Percentiles rank a stretch among this genome's conserved stretches.
These are phyloP conservation scores for Globisporangium paddicum DNA, from an alignment of 352 stramenopile species.

Conservation along the genomic window DNA sequence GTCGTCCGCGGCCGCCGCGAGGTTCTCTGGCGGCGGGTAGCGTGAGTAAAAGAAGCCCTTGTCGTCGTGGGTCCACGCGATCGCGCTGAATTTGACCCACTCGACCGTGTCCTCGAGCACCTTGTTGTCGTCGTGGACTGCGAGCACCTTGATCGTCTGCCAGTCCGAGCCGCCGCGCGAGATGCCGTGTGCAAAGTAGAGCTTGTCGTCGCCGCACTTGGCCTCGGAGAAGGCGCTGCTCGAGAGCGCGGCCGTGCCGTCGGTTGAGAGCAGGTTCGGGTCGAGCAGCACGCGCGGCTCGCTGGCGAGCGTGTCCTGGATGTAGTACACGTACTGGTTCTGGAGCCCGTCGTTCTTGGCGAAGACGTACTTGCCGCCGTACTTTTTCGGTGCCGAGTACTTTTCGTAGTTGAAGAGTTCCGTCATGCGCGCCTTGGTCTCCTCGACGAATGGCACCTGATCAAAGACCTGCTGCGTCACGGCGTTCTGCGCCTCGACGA, in stretches of 20 bases:
- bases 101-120: slow-evolving; percentile 74
- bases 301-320: slow-evolving; percentile 63
- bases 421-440: slow-evolving; percentile 73
- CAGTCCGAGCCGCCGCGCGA: slow-evolving; percentile 81
- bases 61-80: slow-evolving; percentile 81
- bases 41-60: slow-evolving; percentile 85
- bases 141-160: slow-evolving; percentile 84
- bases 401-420: slow-evolving; percentile 90
- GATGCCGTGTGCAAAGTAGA: slow-evolving; percentile 83
- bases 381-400: slow-evolving; percentile 67
- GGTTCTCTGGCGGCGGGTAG: slow-evolving; percentile 63
- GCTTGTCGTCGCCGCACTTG: slow-evolving; percentile 54
- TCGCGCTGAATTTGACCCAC: slow-evolving; percentile 87
- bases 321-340: slow-evolving; percentile 87
- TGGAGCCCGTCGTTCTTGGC: slow-evolving; percentile 87
- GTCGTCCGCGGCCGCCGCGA: slow-evolving; percentile 30
- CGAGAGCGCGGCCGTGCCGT: slow-evolving; percentile 73
- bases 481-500: slow-evolving; percentile 73
- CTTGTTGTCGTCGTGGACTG: slow-evolving; percentile 62
- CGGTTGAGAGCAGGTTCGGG: slow-evolving; percentile 66
- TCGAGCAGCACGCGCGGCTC: slow-evolving; percentile 76
- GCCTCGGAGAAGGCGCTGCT: slow-evolving; percentile 66
- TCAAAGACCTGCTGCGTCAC: slow-evolving; percentile 61
- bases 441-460: slow-evolving; percentile 57
- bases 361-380: slow-evolving; percentile 80